Conservation (phyloP, 371 early-diverging fungal species). For the Apophysomyces trapeziformis region DNA sequence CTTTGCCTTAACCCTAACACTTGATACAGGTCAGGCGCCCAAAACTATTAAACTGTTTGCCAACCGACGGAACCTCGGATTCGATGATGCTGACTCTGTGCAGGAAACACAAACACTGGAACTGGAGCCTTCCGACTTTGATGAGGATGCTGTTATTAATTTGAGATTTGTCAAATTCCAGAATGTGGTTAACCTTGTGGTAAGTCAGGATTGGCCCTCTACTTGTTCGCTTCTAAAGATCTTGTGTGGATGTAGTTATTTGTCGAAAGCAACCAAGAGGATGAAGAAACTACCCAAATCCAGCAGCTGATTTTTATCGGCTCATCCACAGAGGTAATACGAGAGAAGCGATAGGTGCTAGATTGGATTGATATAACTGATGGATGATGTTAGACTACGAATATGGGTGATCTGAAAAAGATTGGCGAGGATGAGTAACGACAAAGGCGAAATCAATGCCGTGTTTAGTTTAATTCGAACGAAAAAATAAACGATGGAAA, state of each 20-base stretch:
- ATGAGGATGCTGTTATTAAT: constrained; percentile 63
- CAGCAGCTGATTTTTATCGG: constrained; percentile 79
- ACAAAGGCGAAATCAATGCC: not conserved
- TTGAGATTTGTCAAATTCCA: constrained; percentile 95
- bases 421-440: constrained; percentile 34
- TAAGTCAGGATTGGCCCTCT: constrained; percentile 21
- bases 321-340: constrained; percentile 34
- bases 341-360: not conserved
- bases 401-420: constrained; percentile 55
- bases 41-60: constrained; percentile 84
- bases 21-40: constrained; percentile 74
- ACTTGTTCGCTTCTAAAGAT: no score
- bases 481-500: not conserved
- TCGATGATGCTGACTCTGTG: constrained; percentile 84
- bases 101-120: constrained; percentile 77
- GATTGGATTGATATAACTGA: not conserved
- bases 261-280: constrained; percentile 81
- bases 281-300: constrained; percentile 81
- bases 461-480: not conserved
- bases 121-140: constrained; percentile 70
- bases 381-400: constrained; percentile 36
- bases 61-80: constrained; percentile 80
- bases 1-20: not conserved
- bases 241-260: constrained; percentile 56
- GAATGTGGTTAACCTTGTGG: constrained; percentile 71